phyloP scores from a whole-genome alignment of 306 rosid genomes.

The Herpetospermum pedunculosum region DNA sequence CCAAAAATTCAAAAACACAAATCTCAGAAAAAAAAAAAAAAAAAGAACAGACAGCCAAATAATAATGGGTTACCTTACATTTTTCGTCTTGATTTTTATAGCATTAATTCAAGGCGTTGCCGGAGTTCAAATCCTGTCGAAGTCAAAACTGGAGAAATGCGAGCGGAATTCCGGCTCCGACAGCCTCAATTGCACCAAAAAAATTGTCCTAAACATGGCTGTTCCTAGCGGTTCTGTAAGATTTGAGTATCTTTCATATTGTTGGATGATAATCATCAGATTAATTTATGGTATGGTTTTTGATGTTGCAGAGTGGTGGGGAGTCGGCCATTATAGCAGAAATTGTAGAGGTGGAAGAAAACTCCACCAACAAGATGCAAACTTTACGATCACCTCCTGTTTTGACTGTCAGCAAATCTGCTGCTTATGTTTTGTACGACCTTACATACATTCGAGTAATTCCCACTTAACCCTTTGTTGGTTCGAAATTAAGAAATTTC shows the following conservation, averaged over 20 bases:
- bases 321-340: slow-evolving; percentile 85
- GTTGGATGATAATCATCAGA: too few relatives aligned
- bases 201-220: slow-evolving; percentile 67
- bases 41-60: background rate
- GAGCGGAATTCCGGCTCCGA: slow-evolving; percentile 60
- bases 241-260: background rate
- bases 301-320: slow-evolving; percentile 53
- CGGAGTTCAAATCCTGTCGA: slow-evolving; percentile 70
- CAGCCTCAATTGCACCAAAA: slow-evolving; percentile 64
- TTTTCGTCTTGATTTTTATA: slow-evolving; percentile 13
- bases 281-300: too few relatives aligned
- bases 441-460: slow-evolving; percentile 62
- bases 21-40: too few relatives aligned
- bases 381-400: slow-evolving; percentile 62
- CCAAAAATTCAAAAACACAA: background rate
- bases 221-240: slow-evolving; percentile 85
- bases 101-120: slow-evolving; percentile 6
- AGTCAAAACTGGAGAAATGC: slow-evolving; percentile 82
- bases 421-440: slow-evolving; percentile 68
- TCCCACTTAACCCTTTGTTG: too few relatives aligned
- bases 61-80: slow-evolving; percentile 5
- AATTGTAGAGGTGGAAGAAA: slow-evolving; percentile 82
- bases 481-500: too few relatives aligned
- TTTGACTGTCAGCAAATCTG: slow-evolving; percentile 58
- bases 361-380: slow-evolving; percentile 69